phyloP scores from a whole-genome alignment of 371 early-diverging fungal genomes.

The Rhizopus arrhizus region DNA sequence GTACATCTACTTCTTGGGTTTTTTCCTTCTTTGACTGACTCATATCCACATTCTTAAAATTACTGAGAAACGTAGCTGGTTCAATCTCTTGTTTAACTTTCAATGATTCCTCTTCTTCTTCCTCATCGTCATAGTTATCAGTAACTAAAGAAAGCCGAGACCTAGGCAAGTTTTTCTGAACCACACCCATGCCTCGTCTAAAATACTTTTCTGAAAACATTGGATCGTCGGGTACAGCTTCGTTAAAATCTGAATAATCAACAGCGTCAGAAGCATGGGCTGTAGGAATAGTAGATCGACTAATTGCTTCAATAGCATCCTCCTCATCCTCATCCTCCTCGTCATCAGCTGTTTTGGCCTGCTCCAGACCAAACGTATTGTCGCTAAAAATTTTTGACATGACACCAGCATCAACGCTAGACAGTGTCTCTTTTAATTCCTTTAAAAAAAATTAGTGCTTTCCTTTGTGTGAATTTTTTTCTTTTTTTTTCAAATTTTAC shows the following conservation, averaged over 20 bases:
- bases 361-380: slow-evolving; percentile 59
- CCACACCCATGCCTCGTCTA: slow-evolving; percentile 38
- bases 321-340: slow-evolving; percentile 49
- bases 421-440: slow-evolving; percentile 72
- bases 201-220: slow-evolving; percentile 48
- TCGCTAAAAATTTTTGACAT: slow-evolving; percentile 58
- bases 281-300: slow-evolving; percentile 30
- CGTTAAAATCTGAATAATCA: slow-evolving; percentile 83
- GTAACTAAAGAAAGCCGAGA: slow-evolving; percentile 40
- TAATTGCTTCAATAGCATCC: slow-evolving; percentile 27
- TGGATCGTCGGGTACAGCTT: slow-evolving; percentile 72
- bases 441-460: slow-evolving; percentile 20
- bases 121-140: slow-evolving; percentile 70
- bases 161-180: slow-evolving; percentile 33
- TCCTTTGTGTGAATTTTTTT: not conserved
- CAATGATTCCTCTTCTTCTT: slow-evolving; percentile 45
- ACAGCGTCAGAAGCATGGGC: slow-evolving; percentile 70
- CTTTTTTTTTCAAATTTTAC: slow-evolving; percentile 33
- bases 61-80: not conserved
- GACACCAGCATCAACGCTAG: slow-evolving; percentile 57
- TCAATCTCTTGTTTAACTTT: not conserved
- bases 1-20: slow-evolving; percentile 44
- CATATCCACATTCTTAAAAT: no score
- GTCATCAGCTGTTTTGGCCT: slow-evolving; percentile 24
- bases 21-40: not conserved